A percentile compares a stretch with the other conserved stretches of the same genome.
Conservation (phyloP, 2,329 filamentous ascomycete genomes). For the Talaromyces sp. region DNA sequence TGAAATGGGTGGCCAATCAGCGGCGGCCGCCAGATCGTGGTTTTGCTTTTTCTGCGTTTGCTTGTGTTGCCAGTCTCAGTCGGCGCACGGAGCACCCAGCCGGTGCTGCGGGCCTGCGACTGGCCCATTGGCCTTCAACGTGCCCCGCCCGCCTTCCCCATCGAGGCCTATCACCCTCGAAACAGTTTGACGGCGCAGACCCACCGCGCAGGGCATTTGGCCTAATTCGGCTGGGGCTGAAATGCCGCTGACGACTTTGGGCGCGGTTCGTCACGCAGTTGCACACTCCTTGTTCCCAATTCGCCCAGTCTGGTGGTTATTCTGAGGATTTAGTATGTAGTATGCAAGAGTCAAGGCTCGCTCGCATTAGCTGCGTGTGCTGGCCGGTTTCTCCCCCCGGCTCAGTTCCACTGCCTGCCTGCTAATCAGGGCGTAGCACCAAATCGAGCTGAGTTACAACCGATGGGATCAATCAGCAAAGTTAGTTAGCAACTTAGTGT, state of each 20-base stretch:
- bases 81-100: neutral
- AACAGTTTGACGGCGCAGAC: neutral
- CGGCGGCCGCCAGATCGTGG: neutral
- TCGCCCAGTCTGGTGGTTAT: neutral
- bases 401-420: no score
- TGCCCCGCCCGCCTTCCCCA: neutral
- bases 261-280: neutral
- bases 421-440: neutral
- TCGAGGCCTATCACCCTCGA: neutral
- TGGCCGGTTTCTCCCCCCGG: neutral
- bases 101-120: neutral
- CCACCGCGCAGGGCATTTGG: neutral
- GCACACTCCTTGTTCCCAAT: neutral
- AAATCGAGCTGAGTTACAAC: neutral
- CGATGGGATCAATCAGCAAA: neutral
- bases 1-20: conserved; percentile 5
- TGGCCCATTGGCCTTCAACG: neutral
- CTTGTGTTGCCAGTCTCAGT: neutral
- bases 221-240: neutral
- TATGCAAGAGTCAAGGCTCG: neutral
- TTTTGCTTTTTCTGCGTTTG: neutral
- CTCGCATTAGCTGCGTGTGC: neutral
- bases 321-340: neutral
- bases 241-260: neutral
- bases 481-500: neutral